Percentiles rank a stretch among this genome's conserved stretches.
These are phyloP conservation scores for Rhododendron williamsianum DNA, from an alignment of 148 eudicot genomes.

Conservation along the genomic window DNA sequence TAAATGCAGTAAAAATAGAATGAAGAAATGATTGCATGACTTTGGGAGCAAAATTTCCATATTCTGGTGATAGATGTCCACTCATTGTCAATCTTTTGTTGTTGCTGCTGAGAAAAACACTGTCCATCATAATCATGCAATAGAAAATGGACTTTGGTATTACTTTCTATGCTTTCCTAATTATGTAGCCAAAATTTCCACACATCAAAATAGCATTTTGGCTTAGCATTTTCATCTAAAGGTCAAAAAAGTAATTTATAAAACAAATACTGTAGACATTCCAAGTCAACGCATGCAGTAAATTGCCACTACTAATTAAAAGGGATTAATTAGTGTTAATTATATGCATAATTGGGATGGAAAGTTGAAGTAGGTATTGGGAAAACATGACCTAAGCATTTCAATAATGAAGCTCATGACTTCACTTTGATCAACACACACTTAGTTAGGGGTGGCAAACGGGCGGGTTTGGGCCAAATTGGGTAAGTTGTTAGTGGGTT, in stretches of 20 bases:
- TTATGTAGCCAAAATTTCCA: background rate
- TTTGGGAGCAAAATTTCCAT: background rate
- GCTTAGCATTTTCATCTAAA: background rate
- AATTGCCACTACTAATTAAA: background rate
- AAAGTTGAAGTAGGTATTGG: constrained; percentile 3
- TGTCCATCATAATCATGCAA: background rate
- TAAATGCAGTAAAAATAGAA: background rate
- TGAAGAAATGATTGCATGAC: background rate
- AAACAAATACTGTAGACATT: background rate
- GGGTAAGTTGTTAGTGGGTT: no score
- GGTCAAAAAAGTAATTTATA: background rate
- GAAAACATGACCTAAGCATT: background rate
- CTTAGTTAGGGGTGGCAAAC: no score
- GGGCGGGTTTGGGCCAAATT: no score
- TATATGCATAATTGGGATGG: background rate
- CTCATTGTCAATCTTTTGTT: background rate
- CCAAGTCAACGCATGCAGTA: background rate
- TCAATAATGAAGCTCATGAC: constrained; percentile 2
- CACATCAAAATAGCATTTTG: background rate
- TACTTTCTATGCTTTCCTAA: background rate
- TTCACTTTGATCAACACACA: background rate
- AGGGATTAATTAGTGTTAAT: background rate
- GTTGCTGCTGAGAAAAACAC: background rate
- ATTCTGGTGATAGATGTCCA: background rate
- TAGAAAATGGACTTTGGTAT: background rate